Base-by-base conservation (phyloP, 1,284 basidiomycete species). In the Cerrena zonata region DNA sequence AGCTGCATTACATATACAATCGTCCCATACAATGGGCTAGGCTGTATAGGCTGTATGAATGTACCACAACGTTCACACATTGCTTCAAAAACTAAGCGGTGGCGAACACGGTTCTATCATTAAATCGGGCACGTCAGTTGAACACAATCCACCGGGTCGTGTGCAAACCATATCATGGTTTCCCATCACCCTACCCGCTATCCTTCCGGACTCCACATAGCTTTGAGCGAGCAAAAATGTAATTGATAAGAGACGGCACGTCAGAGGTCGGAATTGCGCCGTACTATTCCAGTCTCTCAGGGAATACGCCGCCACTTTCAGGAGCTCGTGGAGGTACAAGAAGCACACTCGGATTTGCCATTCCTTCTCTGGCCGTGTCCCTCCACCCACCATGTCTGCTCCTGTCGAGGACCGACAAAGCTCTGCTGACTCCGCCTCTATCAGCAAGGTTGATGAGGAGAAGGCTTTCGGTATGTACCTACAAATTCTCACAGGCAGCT, bases 391-490 rank as follows among this genome's bases (percentile, higher is more conserved):
- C 55, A 64, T 62, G 61, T 56, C 62, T 34, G 55, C 59, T n/a
- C 48, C 45, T 42, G 23, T 24, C 10, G 11, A 42, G 41, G 41
- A 42, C 23, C 18, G 41, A 23, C 41, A 42, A 23, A 10, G 41
- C 22, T 39, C 37, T 15, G 19, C 18, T 10, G 18, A 19, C 19
- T 42, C 41, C 53, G 57, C 59, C 54, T 80, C 83, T 51, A 76
- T 76, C 53, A 88, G 92, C 64, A 75, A 74, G 37, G 41, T 56
- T 36, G 61, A 58, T 11, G 22, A 23, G 5, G 48, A 49, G 37
- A 51, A 52, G 47, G 13, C 12, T 5, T 5, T 7, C 21, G 2
- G 13, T 30, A 1, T 15, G 30, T 34, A 25, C 30, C 19, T n/a
- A n/a, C n/a, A n/a, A n/a, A n/a, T n/a, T n/a, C n/a, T n/a, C n/a